phyloP scores from a whole-genome alignment of 2,329 filamentous ascomycete species.

The Neopestalotiopsis rosae region DNA sequence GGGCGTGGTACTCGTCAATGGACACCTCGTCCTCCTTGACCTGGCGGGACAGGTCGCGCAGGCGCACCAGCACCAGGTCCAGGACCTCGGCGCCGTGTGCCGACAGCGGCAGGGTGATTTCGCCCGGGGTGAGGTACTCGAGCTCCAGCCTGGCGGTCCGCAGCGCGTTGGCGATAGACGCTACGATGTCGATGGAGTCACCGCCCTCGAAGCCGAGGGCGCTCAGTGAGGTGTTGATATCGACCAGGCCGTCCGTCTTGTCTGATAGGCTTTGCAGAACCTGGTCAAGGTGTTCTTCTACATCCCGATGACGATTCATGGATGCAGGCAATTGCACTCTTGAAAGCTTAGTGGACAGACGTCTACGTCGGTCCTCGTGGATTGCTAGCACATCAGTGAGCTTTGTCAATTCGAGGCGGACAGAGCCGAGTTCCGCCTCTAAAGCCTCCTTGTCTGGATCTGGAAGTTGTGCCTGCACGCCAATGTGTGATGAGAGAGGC shows the following conservation, averaged over 20 bases:
- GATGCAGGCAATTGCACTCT: conserved; percentile 20
- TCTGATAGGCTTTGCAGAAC: conserved; percentile 54
- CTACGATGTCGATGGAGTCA: conserved; percentile 54
- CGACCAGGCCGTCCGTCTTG: conserved; percentile 51
- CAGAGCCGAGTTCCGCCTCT: conserved; percentile 52
- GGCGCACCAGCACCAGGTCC: conserved; percentile 55
- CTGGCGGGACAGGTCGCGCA: conserved; percentile 54
- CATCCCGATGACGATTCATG: conserved; percentile 25
- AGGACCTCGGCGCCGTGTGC: conserved; percentile 61
- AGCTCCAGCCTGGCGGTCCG: conserved; percentile 64
- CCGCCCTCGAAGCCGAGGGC: conserved; percentile 56
- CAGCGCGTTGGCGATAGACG: conserved; percentile 54
- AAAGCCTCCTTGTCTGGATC: conserved; percentile 49
- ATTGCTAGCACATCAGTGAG: conserved; percentile 52
- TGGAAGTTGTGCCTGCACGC: conserved; percentile 47
- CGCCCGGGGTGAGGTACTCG: conserved; percentile 66
- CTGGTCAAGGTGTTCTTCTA: conserved; percentile 49
- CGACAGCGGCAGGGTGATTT: conserved; percentile 57
- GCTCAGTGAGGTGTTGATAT: conserved; percentile 51
- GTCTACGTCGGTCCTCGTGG: conserved; percentile 48
- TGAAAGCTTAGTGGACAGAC: conserved; percentile 32
- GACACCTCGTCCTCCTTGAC: conserved; percentile 54
- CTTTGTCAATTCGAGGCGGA: conserved; percentile 54
- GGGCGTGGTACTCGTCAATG: conserved; percentile 65
- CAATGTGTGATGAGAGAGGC: conserved; percentile 34